A percentile compares a stretch with the other conserved stretches of the same genome.
These are phyloP conservation scores for Talaromyces marneffei DNA, from an alignment of 2,329 filamentous ascomycete genomes.

Conservation along the genomic window DNA sequence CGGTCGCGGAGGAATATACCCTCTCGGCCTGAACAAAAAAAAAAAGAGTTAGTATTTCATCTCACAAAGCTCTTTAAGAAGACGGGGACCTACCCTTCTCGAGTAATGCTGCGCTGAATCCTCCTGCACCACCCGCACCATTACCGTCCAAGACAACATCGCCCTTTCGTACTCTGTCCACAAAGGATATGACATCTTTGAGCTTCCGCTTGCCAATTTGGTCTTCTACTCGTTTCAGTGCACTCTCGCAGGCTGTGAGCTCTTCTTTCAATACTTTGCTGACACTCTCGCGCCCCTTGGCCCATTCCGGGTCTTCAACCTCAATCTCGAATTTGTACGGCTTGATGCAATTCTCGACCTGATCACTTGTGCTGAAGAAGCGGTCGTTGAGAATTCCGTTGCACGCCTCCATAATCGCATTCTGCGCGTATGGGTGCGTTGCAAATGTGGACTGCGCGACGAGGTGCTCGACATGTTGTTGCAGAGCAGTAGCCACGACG, in stretches of 20 bases:
- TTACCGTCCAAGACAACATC: slow-evolving; percentile 81
- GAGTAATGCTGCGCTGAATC: slow-evolving; percentile 84
- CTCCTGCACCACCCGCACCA: slow-evolving; percentile 76
- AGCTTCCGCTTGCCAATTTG: slow-evolving; percentile 76
- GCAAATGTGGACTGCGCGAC: slow-evolving; percentile 78
- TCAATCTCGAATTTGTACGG: slow-evolving; percentile 98
- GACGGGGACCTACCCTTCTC: slow-evolving; percentile 60
- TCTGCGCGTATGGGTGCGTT: slow-evolving; percentile 82
- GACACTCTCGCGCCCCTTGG: slow-evolving; percentile 75
- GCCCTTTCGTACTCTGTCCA: slow-evolving; percentile 82
- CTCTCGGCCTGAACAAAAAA: slow-evolving; percentile 81
- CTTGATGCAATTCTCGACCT: slow-evolving; percentile 98
- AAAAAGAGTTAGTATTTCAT: slow-evolving; percentile 16
- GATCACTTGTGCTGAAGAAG: slow-evolving; percentile 94
- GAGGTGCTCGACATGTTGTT: slow-evolving; percentile 73
- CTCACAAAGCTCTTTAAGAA: slow-evolving; percentile 8
- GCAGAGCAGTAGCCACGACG: slow-evolving; percentile 81
- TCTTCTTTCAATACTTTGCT: slow-evolving; percentile 78
- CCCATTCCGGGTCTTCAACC: slow-evolving; percentile 85
- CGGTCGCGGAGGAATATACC: slow-evolving; percentile 91
- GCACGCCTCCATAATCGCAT: slow-evolving; percentile 88
- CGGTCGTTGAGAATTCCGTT: slow-evolving; percentile 86
- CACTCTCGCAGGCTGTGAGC: slow-evolving; percentile 73
- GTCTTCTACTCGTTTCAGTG: slow-evolving; percentile 69
- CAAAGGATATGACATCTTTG: slow-evolving; percentile 81